Evolutionary conservation across 2,329 filamentous ascomycete genomes (phyloP).

Genomic region (Fusarium sp.): DNA sequence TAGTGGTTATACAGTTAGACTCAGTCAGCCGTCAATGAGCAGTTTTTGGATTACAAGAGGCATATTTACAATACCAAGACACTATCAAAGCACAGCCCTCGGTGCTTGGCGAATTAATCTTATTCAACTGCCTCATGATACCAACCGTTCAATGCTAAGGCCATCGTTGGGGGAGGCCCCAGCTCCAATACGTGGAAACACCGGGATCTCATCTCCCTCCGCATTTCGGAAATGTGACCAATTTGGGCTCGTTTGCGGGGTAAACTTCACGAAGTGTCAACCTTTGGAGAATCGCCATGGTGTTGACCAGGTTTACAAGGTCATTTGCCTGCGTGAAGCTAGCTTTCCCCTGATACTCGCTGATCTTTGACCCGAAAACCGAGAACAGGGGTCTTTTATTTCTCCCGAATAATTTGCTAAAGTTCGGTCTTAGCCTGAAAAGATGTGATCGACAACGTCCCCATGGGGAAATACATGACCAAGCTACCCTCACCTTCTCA

Average conservation of each 20-base stretch:
- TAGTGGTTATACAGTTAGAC: conserved; percentile 38
- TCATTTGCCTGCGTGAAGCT: conserved; percentile 9
- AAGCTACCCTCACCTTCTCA: conserved; percentile 21
- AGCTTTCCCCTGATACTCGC: conserved; percentile 26
- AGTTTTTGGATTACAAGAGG: conserved; percentile 11
- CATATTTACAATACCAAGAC: conserved; percentile 18
- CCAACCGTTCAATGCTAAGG: background rate
- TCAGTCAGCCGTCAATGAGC: conserved; percentile 35
- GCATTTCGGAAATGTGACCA: conserved; percentile 19
- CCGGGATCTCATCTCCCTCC: conserved; percentile 14
- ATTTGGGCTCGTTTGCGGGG: conserved; percentile 25
- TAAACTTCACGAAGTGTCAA: conserved; percentile 1
- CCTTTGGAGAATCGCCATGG: background rate
- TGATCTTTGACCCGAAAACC: conserved; percentile 34
- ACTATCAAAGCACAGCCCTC: background rate
- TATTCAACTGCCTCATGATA: background rate
- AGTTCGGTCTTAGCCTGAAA: conserved; percentile 29
- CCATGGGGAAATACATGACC: conserved; percentile 37
- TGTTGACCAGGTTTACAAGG: conserved; percentile 8
- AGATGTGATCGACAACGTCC: conserved; percentile 34
- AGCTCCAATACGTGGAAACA: conserved; percentile 38
- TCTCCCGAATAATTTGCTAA: conserved; percentile 21
- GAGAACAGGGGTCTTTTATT: conserved; percentile 7
- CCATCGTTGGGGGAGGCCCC: background rate
- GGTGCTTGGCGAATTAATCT: background rate